Base-by-base conservation (phyloP, 1,284 basidiomycete species). In the Pascua guehoae region DNA sequence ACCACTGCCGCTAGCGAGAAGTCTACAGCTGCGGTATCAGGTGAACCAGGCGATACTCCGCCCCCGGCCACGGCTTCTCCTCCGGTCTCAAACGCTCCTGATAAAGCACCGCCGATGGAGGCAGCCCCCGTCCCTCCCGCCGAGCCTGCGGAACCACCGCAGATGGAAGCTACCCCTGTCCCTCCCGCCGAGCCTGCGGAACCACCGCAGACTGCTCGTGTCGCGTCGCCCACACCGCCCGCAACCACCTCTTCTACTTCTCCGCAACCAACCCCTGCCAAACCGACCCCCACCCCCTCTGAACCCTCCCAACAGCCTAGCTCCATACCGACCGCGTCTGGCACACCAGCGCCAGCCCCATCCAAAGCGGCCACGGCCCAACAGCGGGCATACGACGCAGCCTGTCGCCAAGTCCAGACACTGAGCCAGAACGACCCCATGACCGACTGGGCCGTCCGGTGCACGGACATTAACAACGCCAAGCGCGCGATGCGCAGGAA, bases 401-500 rank as follows among this genome's bases (percentile, higher is more conserved):
- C 47, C 37, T 39, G 47, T 37, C 10, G 37, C 9, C 36, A 16
- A 11, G 37, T 48, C 38, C 37, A 37, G 10, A 37, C 16, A 5
- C 47, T 48, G 37, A 15, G 47, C 15, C 12, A 32, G 10, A 37
- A 37, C 1, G 47, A 37, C n/a, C n/a, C n/a, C n/a, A n/a, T n/a
- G n/a, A 16, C 47, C 17, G 24, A 48, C 37, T 51, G 50, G 50
- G 41, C 50, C 11, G 11, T n/a, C 15, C 50, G 50, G 41, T 41
- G 37, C 24, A 43, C 50, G 2, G 50, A 51, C 12, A 18, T 44
- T 12, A 41, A 43, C 14, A 11, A 14, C 32, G 50, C 50, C 15
- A 41, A 41, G 8, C n/a, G 36, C 39, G 41, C 24, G 9, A 24
- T 42, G 42, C 41, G 50, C n/a, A 41, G 18, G 50, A 11, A 12